Evolutionary conservation across 2,329 filamentous ascomycete species (phyloP), one percentile per base, ranked within the genome.

Genomic region (Triangularia setosa): DNA sequence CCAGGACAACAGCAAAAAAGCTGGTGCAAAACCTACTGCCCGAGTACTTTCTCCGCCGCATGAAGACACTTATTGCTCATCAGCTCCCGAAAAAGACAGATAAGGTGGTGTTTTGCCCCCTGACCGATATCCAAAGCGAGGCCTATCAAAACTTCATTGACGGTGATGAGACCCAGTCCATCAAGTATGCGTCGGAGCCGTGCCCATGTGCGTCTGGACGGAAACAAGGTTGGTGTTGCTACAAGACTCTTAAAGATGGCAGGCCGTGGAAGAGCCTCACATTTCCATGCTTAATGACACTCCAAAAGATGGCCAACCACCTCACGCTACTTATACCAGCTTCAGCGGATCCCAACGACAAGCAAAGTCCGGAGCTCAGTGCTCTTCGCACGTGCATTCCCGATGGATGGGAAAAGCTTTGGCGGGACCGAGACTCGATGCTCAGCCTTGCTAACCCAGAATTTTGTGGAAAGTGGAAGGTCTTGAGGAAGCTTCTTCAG

Each of bases 381-480:
- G 88, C 87, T 68, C 84, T 99, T 1, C 83, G 91, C 72, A 83
- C 86, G 1, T 92, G 91, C 61, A 80, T 93, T 16, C 94, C 95
- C 0, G 81, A 90, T 35, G 80, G 82, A 2, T 97, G 92, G 91
- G 81, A 87, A 71, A 79, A 87, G 21, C 80, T 97, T 0, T 95
- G 93, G 73, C 80, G 81, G 11, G 86, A 89, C 21, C 85, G 92
- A 53, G 92, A 97, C 70, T 91, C 87, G 8, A 89, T 98, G 64
- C 78, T 91, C 59, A 90, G 90, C 70, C 89, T 93, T 59, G 89
- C 93, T 1, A 93, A 97, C 70, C 90, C 92, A 0, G 90, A 96
- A 64, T 97, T 93, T 69, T 99, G 95, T 73, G 95, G 95, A 3
- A 99, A 99, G 77, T 99, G 95, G 95, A 93, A 92, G 73, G 87